phyloP scores from a whole-genome alignment of 140 eudicot genomes.

The Cichorium intybus region DNA sequence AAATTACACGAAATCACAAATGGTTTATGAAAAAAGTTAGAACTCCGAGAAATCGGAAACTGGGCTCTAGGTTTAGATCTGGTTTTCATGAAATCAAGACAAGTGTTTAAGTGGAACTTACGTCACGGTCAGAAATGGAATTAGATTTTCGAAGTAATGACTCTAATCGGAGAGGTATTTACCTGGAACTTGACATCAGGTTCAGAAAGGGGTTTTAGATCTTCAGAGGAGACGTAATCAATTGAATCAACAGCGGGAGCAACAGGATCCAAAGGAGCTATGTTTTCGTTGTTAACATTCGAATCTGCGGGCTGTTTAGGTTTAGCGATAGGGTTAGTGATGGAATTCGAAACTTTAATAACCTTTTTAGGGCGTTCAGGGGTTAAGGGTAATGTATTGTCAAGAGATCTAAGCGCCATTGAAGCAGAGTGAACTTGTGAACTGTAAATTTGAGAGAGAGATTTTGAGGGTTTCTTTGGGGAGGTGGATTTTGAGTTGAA shows the following conservation, averaged over 20 bases:
- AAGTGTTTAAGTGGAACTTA: neutral
- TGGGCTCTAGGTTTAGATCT: constrained; percentile 21
- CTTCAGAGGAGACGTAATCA: constrained; percentile 72
- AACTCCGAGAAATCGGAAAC: neutral
- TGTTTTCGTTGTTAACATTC: constrained; percentile 56
- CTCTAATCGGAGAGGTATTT: neutral
- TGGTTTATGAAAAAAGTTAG: neutral
- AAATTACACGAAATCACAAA: constrained; percentile 15
- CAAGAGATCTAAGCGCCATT: constrained; percentile 83
- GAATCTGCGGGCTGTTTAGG: constrained; percentile 27
- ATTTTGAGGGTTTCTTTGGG: constrained; percentile 6
- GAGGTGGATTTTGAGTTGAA: constrained; percentile 4
- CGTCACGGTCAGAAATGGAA: neutral
- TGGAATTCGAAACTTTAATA: constrained; percentile 37
- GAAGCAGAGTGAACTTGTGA: neutral
- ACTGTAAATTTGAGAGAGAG: constrained; percentile 6
- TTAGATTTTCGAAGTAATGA: neutral
- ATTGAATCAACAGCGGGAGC: constrained; percentile 45
- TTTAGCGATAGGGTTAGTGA: constrained; percentile 26
- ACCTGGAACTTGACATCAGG: constrained; percentile 63
- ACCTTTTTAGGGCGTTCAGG: constrained; percentile 72
- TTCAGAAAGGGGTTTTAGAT: constrained; percentile 58
- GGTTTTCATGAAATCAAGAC: neutral
- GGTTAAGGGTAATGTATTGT: constrained; percentile 58
- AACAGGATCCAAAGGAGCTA: constrained; percentile 39